Evolutionary conservation across 257 asterid species (phyloP), one percentile per base, ranked within the genome.

Genomic region (Henckelia pumila): DNA sequence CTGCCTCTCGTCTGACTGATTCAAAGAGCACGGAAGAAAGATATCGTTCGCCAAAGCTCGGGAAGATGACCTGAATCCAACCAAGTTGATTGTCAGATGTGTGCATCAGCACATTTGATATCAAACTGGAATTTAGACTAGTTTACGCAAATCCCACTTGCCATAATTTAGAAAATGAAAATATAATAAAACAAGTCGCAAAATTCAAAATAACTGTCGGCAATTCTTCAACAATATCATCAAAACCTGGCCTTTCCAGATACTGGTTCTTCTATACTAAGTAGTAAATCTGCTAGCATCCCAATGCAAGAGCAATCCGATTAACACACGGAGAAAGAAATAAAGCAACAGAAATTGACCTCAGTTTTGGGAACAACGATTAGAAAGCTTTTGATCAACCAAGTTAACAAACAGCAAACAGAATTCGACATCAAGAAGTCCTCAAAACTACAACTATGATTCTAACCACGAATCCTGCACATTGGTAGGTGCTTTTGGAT

Each of bases 21-120:
- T 83, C 86, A 37, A 85, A 85, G 56, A 85, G 77, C 67, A 16
- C 85, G 10, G 91, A 71, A 1, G 91, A 85, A 29, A 85, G 77
- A 71, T 85, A 85, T 32, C 91, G 83, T 72, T 85, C 91, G 16
- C 89, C 91, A 28, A 66, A 69, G 77, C 91, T 85, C 7, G 91
- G 82, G 61, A 85, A 78, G 44, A 85, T 71, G 49, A 63, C 82
- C 90, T 84, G 73, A 47, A 71, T 33, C 55, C 53, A 64, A 75
- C 55, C 53, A 64, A 75, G 61, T 26, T 44, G 2, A 44, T 14
- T 14, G 3, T 44, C 5, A 44, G 53, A 44, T 4, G 8, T 4
- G 16, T 44, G 5, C 2, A 5, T 14, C 1, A 16, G 20, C 53
- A 44, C 5, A 44, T 44, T 44, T 4, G 53, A 5, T 44, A 44